Percentiles rank a stretch among this genome's conserved stretches.
Conservation (phyloP, 106 monocot genomes). For the Dendrobium catenatum region DNA sequence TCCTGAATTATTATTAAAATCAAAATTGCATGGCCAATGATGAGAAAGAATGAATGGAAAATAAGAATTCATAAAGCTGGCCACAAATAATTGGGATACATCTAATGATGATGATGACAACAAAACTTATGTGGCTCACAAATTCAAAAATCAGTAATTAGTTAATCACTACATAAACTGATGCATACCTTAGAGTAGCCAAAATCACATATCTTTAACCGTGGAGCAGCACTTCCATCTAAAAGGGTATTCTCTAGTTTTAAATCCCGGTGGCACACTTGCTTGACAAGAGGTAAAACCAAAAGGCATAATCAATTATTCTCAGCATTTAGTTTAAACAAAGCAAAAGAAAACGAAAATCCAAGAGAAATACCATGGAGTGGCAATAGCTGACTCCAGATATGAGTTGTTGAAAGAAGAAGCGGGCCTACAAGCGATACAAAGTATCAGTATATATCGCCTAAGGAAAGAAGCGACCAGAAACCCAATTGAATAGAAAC, state of each 20-base stretch:
- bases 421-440: constrained; percentile 57
- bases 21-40: not conserved
- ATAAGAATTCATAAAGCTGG: too few species aligned
- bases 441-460: constrained; percentile 3
- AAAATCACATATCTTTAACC: constrained; percentile 98
- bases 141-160: not conserved
- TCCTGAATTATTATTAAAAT: not conserved
- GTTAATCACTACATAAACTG: not conserved
- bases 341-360: not conserved
- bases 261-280: constrained; percentile 97
- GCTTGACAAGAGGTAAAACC: constrained; percentile 46
- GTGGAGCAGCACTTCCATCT: constrained; percentile 88
- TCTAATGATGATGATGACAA: too few species aligned
- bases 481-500: constrained; percentile 10
- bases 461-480: not conserved
- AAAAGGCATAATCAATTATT: not conserved
- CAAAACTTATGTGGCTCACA: not conserved
- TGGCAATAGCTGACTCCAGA: constrained; percentile 96
- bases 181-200: constrained; percentile 89
- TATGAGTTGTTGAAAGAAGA: constrained; percentile 97
- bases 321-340: not conserved
- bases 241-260: constrained; percentile 94
- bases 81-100: too few species aligned
- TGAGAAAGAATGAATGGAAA: too few species aligned
- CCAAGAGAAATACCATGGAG: constrained; percentile 61